phyloP scores from a whole-genome alignment of 805 yeast genomes.

The Ogataea ganodermae region DNA sequence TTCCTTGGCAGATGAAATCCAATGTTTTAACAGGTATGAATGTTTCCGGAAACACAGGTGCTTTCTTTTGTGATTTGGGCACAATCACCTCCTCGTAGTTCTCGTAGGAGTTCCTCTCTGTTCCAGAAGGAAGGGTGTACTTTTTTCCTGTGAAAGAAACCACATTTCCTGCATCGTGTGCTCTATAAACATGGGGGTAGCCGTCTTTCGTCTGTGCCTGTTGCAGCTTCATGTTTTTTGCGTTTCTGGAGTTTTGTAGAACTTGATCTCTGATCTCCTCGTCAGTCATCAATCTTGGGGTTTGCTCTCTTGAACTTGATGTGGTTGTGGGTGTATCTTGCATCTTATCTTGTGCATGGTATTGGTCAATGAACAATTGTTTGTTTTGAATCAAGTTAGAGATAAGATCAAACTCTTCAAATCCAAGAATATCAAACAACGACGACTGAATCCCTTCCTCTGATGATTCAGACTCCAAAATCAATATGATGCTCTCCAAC shows the following conservation, averaged over 20 bases:
- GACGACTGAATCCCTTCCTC: constrained; percentile 69
- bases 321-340: not conserved
- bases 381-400: constrained; percentile 57
- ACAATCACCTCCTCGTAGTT: constrained; percentile 73
- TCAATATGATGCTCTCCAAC: constrained; percentile 34
- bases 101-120: constrained; percentile 62
- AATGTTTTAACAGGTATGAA: constrained; percentile 61
- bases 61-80: constrained; percentile 64
- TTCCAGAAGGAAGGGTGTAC: constrained; percentile 77
- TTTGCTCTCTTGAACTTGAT: not conserved
- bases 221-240: constrained; percentile 50
- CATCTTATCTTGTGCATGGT: constrained; percentile 7
- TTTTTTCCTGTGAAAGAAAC: constrained; percentile 81
- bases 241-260: constrained; percentile 47
- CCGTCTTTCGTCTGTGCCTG: constrained; percentile 48
- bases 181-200: constrained; percentile 87
- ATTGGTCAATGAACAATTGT: constrained; percentile 30
- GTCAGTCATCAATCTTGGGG: constrained; percentile 45
- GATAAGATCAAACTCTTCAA: constrained; percentile 81
- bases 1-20: constrained; percentile 79
- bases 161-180: constrained; percentile 65
- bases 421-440: constrained; percentile 80
- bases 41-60: constrained; percentile 44
- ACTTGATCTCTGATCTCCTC: constrained; percentile 58
- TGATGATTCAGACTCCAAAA: constrained; percentile 38